These are phyloP conservation scores for Piromyces finnis DNA, from an alignment of 192 early-diverging fungal species.

Conservation along the genomic window DNA sequence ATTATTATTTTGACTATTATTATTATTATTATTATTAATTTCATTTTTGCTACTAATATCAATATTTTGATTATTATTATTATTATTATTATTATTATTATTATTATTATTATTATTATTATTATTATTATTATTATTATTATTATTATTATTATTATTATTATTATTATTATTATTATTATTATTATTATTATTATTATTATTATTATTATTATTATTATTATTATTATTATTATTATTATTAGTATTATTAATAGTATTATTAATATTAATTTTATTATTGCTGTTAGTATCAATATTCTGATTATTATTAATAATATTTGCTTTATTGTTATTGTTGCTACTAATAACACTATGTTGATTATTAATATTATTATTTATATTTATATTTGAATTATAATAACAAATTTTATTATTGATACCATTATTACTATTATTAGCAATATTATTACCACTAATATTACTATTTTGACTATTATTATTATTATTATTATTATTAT, in stretches of 20 bases:
- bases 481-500: no score
- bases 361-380: no score
- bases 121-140: neutral
- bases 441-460: no score
- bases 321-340: no score
- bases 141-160: neutral
- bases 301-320: no score
- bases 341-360: no score
- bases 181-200: neutral
- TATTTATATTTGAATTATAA: no score
- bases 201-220: neutral
- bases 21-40: neutral
- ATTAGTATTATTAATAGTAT: neutral
- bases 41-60: neutral
- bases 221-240: neutral
- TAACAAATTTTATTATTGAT: no score
- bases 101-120: neutral
- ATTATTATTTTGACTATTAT: neutral
- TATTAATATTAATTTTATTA: neutral
- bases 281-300: no score
- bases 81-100: neutral
- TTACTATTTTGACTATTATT: no score
- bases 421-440: no score
- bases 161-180: neutral
- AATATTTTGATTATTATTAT: neutral